phyloP scores from a whole-genome alignment of 345 rosid species.

The Moringa oleifera region DNA sequence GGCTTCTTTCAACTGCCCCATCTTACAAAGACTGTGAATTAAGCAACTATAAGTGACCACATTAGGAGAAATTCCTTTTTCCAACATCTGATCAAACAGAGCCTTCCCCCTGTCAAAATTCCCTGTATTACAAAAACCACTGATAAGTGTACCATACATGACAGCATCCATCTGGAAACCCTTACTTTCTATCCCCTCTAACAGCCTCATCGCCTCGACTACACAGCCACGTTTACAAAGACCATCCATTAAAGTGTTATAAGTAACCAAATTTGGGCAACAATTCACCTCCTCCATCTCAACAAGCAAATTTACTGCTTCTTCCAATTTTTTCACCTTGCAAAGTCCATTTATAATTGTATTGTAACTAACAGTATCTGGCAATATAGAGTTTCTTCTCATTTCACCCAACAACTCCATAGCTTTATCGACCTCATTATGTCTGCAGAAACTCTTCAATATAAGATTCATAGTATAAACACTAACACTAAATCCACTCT shows the following conservation, averaged over 20 bases:
- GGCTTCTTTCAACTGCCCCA: conserved; percentile 47
- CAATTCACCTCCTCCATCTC: conserved; percentile 42
- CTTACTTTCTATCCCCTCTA: conserved; percentile 36
- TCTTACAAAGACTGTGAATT: conserved; percentile 43
- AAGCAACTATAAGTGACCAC: conserved; percentile 36
- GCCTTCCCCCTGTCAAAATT: conserved; percentile 31
- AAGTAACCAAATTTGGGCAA: conserved; percentile 35
- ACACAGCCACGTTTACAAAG: conserved; percentile 49
- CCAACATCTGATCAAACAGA: conserved; percentile 46
- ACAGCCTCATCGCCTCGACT: conserved; percentile 39
- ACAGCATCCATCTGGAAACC: conserved; percentile 44
- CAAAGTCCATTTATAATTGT: conserved; percentile 49
- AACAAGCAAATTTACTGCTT: conserved; percentile 30
- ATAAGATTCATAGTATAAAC: conserved; percentile 40
- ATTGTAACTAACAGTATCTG: conserved; percentile 45
- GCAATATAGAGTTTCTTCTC: conserved; percentile 26
- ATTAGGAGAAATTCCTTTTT: conserved; percentile 35
- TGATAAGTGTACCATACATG: conserved; percentile 27
- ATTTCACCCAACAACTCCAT: conserved; percentile 35
- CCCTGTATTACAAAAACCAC: conserved; percentile 31
- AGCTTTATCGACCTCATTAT: conserved; percentile 28
- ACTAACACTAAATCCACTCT: conserved; percentile 48
- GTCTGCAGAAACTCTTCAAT: conserved; percentile 51
- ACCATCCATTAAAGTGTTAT: conserved; percentile 47
- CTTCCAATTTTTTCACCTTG: conserved; percentile 30